Evolutionary conservation across 768 basidiomycete genomes (phyloP).

Genomic region (Boletellus ananas): DNA sequence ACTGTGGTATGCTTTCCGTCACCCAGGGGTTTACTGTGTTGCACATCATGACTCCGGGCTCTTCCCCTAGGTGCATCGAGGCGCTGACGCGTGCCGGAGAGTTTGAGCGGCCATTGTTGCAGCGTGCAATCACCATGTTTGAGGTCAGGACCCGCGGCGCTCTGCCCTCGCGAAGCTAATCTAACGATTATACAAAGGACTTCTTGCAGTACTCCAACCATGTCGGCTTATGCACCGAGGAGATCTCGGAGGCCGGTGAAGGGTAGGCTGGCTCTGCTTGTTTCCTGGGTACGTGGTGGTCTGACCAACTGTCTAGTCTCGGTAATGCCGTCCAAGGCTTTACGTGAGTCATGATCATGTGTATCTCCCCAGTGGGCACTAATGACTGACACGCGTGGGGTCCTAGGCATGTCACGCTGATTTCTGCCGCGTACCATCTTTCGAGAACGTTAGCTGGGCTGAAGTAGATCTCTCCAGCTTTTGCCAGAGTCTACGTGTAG

Average conservation of each 20-base stretch:
- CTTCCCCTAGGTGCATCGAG: constrained; percentile 66
- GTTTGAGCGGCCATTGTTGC: constrained; percentile 63
- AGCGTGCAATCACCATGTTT: constrained; percentile 79
- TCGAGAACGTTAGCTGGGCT: constrained; percentile 51
- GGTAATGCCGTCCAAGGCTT: constrained; percentile 90
- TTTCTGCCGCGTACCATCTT: constrained; percentile 80
- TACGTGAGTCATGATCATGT: constrained; percentile 51
- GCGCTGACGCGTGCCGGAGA: constrained; percentile 86
- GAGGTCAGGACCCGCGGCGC: constrained; percentile 50
- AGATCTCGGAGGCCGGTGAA: constrained; percentile 82
- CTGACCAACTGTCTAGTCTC: constrained; percentile 41
- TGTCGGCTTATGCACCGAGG: constrained; percentile 81
- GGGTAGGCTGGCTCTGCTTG: constrained; percentile 45
- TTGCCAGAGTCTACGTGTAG: neutral
- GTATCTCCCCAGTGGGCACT: neutral
- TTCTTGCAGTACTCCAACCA: constrained; percentile 84
- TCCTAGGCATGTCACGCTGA: constrained; percentile 73
- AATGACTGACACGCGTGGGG: neutral
- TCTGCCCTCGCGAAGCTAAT: neutral
- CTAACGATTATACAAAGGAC: constrained; percentile 40
- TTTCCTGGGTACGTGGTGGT: neutral
- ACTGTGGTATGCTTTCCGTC: constrained; percentile 49
- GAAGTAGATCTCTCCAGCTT: constrained; percentile 6
- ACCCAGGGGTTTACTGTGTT: neutral
- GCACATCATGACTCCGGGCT: neutral